These are phyloP conservation scores for Ilyonectria robusta DNA, from an alignment of 2,329 filamentous ascomycete genomes.

Conservation along the genomic window DNA sequence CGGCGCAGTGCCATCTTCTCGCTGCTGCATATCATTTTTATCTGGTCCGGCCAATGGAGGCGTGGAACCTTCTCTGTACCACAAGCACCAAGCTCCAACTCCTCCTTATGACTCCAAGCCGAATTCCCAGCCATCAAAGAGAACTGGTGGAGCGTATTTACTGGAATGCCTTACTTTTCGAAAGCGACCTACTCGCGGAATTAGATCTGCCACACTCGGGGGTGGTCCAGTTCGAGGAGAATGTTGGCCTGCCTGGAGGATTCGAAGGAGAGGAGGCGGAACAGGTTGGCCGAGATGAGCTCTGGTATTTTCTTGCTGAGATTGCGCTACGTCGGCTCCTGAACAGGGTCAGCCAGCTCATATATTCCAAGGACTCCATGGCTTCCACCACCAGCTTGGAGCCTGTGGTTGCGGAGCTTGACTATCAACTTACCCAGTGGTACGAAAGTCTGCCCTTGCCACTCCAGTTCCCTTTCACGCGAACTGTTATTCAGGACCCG, in stretches of 20 bases:
- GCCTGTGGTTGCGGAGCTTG: slow-evolving; percentile 83
- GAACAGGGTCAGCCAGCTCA: slow-evolving; percentile 84
- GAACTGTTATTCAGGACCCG: slow-evolving; percentile 76
- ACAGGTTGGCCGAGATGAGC: slow-evolving; percentile 78
- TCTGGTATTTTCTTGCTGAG: slow-evolving; percentile 90
- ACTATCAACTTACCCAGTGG: slow-evolving; percentile 88
- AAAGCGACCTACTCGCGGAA: slow-evolving; percentile 85
- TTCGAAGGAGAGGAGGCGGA: slow-evolving; percentile 80
- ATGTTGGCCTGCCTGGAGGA: slow-evolving; percentile 81
- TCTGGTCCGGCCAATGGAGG: slow-evolving; percentile 84
- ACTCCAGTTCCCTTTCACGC: slow-evolving; percentile 82
- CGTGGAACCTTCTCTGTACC: slow-evolving; percentile 85
- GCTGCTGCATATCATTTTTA: slow-evolving; percentile 89
- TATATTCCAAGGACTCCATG: slow-evolving; percentile 81
- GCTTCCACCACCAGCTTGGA: slow-evolving; percentile 81
- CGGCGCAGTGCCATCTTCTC: slow-evolving; percentile 84
- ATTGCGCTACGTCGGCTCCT: slow-evolving; percentile 83
- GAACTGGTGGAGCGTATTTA: slow-evolving; percentile 85
- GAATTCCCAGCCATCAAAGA: slow-evolving; percentile 78
- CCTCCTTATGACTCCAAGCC: slow-evolving; percentile 79
- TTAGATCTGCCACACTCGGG: slow-evolving; percentile 87
- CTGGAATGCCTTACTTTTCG: slow-evolving; percentile 87
- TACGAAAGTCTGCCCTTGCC: slow-evolving; percentile 83
- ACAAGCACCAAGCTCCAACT: slow-evolving; percentile 87
- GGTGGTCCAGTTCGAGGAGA: slow-evolving; percentile 86